These are phyloP conservation scores for Wickerhamomyces strasburgensis DNA, from an alignment of 805 yeast genomes.

Conservation along the genomic window DNA sequence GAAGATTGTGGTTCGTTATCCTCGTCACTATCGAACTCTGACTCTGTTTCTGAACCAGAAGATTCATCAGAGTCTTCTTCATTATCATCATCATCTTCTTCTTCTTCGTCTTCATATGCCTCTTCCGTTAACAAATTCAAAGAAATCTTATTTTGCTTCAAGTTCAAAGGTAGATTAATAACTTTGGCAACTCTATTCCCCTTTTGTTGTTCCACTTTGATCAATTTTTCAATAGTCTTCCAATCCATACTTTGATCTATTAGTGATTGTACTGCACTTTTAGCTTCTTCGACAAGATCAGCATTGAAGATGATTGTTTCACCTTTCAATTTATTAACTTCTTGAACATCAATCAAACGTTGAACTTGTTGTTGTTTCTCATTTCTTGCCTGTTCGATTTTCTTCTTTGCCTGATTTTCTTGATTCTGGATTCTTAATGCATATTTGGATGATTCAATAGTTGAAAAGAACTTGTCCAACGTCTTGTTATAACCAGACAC, in stretches of 20 bases:
- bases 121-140: conserved; percentile 47
- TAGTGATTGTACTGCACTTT: conserved; percentile 56
- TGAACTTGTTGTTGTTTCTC: conserved; percentile 71
- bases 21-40: conserved; percentile 10
- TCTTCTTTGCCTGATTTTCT: conserved; percentile 67
- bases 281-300: conserved; percentile 67
- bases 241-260: conserved; percentile 89
- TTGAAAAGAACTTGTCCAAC: conserved; percentile 78
- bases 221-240: conserved; percentile 77
- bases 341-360: conserved; percentile 58
- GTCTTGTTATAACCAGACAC: conserved; percentile 73
- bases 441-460: conserved; percentile 75
- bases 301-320: conserved; percentile 66
- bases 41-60: conserved; percentile 17
- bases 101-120: conserved; percentile 30
- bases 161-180: conserved; percentile 64
- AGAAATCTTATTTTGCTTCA: conserved; percentile 62
- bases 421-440: conserved; percentile 72
- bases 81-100: conserved; percentile 28
- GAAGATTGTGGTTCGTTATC: conserved; percentile 7
- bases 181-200: conserved; percentile 59
- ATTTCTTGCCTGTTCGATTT: conserved; percentile 66
- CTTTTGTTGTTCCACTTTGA: conserved; percentile 61
- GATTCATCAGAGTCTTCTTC: conserved; percentile 18
- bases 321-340: conserved; percentile 62